Base-by-base conservation (phyloP, 2,329 filamentous ascomycete species). In the Coniochaeta prunicola region DNA sequence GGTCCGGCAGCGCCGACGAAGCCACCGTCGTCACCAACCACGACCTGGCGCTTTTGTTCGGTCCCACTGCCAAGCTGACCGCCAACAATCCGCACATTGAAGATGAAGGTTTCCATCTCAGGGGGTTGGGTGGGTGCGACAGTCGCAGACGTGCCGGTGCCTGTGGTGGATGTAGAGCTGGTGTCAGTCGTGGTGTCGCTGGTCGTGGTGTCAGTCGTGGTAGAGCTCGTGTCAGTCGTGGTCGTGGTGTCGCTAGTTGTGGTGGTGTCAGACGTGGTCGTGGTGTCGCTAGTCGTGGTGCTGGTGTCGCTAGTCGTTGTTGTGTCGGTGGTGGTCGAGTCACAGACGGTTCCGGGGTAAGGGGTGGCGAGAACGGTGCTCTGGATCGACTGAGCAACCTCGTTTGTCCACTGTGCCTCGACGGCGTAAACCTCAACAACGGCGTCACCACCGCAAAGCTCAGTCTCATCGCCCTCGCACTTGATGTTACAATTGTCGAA, bases 1-100 rank as follows among this genome's bases (percentile, higher is more conserved):
- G 62, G 59, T 8, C 62, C 61, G 17, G 63, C 64, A 42, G 58
- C 61, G 42, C 63, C 67, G 34, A 70, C 38, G 59, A 68, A 70
- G 38, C 63, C 57, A 5, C 56, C 42, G 40, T 10, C 5, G 40
- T 10, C 19, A 45, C 19, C 45, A 6, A 50, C 45, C 17, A 21
- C 9, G 3, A 30, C 45, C 33, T 34, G 61, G 62, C 15, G 40
- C 24, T 31, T 42, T 2, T 9, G 40, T 4, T 38, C 6, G 31
- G 10, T n/a, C 4, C 3, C 19, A 9, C n/a, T n/a, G n/a, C n/a
- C 5, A 19, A 45, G n/a, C n/a, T 45, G 15, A 38, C 36, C 40
- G 5, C 5, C 4, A 10, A 45, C 12, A 19, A 45, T 21, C 19
- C 12, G n/a, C n/a, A 45, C 40, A 8, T 45, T 10, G 40, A 45